Conservation (phyloP, 768 basidiomycete genomes). For the Tricholomella constricta region DNA sequence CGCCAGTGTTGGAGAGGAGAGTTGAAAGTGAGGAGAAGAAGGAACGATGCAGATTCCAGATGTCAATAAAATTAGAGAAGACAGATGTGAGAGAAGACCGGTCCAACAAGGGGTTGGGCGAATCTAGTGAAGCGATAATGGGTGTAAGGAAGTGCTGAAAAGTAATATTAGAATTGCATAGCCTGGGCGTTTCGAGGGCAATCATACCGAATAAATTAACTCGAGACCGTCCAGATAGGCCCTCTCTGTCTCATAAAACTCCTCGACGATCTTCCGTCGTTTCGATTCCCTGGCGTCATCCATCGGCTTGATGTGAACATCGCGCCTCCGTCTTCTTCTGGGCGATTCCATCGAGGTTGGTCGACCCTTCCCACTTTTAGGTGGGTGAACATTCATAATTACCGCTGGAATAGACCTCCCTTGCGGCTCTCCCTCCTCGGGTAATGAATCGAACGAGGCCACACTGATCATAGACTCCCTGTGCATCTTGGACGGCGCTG, state of each 20-base stretch:
- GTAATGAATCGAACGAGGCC: slow-evolving; percentile 71
- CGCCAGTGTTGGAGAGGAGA: slow-evolving; percentile 37
- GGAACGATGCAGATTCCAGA: slow-evolving; percentile 84
- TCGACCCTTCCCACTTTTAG: slow-evolving; percentile 30
- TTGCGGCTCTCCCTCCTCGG: slow-evolving; percentile 46
- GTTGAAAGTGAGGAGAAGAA: slow-evolving; percentile 63
- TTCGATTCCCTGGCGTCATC: slow-evolving; percentile 57
- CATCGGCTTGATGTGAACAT: slow-evolving; percentile 37
- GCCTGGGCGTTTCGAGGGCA: not conserved
- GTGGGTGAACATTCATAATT: slow-evolving; percentile 29
- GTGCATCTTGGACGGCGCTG: slow-evolving; percentile 51
- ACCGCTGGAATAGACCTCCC: slow-evolving; percentile 30
- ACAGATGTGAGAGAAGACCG: slow-evolving; percentile 69
- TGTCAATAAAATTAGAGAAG: slow-evolving; percentile 90
- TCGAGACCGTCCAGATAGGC: slow-evolving; percentile 83
- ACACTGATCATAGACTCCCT: slow-evolving; percentile 71
- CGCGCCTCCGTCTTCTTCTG: slow-evolving; percentile 37
- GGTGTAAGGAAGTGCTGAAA: slow-evolving; percentile 79
- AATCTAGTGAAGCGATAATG: slow-evolving; percentile 74
- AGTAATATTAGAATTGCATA: slow-evolving; percentile 5
- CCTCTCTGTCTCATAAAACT: slow-evolving; percentile 81
- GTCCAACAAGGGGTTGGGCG: slow-evolving; percentile 65
- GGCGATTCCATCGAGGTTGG: slow-evolving; percentile 43
- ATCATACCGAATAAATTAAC: slow-evolving; percentile 74
- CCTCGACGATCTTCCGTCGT: slow-evolving; percentile 69